phyloP scores from a whole-genome alignment of 1,139 yeast genomes.

The Meyerozyma athensensis region DNA sequence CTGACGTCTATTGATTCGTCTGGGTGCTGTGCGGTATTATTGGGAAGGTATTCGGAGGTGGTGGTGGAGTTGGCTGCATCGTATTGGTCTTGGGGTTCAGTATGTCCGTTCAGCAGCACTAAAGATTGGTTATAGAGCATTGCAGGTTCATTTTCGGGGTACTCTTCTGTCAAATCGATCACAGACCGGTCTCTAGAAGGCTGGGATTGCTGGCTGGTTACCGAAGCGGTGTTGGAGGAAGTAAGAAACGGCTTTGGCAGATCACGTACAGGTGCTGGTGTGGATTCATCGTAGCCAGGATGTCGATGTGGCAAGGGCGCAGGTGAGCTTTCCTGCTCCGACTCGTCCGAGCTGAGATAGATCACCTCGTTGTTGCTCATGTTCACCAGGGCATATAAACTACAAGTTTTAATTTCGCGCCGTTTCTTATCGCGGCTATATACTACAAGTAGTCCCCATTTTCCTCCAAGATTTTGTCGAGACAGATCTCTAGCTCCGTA shows the following conservation, averaged over 20 bases:
- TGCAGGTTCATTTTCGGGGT: neutral
- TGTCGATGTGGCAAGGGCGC: neutral
- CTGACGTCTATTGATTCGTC: slow-evolving; percentile 7
- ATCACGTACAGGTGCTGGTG: no score
- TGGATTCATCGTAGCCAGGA: no score
- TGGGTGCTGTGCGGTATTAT: neutral
- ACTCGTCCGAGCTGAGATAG: slow-evolving; percentile 2
- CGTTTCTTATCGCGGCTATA: slow-evolving; percentile 6
- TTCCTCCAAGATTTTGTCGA: slow-evolving; percentile 45
- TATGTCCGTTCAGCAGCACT: neutral
- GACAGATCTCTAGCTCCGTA: slow-evolving; percentile 39
- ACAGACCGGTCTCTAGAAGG: no score
- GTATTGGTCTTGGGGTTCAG: neutral
- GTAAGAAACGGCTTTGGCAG: no score
- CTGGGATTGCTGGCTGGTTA: neutral
- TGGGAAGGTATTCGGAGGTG: neutral
- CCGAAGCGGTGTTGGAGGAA: no score
- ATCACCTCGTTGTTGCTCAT: neutral
- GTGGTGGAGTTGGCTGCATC: no score
- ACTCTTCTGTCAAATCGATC: neutral
- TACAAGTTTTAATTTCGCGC: neutral
- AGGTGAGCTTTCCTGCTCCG: neutral
- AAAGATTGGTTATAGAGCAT: neutral
- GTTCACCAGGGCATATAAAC: neutral
- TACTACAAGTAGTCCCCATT: slow-evolving; percentile 37